Conservation (phyloP, 2,329 filamentous ascomycete genomes). For the Dryadomyces sulphureus region DNA sequence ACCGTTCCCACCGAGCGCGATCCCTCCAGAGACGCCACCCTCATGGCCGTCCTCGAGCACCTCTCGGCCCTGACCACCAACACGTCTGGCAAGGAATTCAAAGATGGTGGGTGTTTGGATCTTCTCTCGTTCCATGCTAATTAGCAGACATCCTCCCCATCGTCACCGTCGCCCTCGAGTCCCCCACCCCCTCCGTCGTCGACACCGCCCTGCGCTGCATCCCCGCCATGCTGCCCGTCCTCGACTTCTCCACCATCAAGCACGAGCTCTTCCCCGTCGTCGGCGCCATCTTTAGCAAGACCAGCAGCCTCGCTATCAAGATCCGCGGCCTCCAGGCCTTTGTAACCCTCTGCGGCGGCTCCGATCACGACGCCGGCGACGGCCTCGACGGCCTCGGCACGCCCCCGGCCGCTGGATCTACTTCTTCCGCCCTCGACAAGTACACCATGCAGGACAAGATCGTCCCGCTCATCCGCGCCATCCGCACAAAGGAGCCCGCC, state of each 20-base stretch:
- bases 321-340: slow-evolving; percentile 84
- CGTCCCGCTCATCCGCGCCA: slow-evolving; percentile 73
- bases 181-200: slow-evolving; percentile 74
- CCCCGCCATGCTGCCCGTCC: slow-evolving; percentile 64
- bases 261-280: slow-evolving; percentile 92
- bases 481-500: slow-evolving; percentile 95
- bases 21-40: slow-evolving; percentile 67
- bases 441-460: slow-evolving; percentile 98
- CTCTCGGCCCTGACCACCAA: slow-evolving; percentile 63
- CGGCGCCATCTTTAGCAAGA: slow-evolving; percentile 79
- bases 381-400: slow-evolving; percentile 63
- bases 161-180: slow-evolving; percentile 70
- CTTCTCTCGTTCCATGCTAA: neutral
- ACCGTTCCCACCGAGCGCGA: slow-evolving; percentile 49
- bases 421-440: slow-evolving; percentile 77
- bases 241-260: slow-evolving; percentile 95
- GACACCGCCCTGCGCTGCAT: slow-evolving; percentile 72
- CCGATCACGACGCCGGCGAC: slow-evolving; percentile 32
- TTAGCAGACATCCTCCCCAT: slow-evolving; percentile 70
- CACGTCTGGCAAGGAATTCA: slow-evolving; percentile 82
- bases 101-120: slow-evolving; percentile 50
- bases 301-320: slow-evolving; percentile 88
- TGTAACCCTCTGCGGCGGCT: slow-evolving; percentile 72
- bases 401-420: slow-evolving; percentile 24
- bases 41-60: slow-evolving; percentile 85